Evolutionary conservation across 164 flowering plant species (phyloP), one percentile per base, ranked within the genome.

Genomic region (Vitis rotundifolia): DNA sequence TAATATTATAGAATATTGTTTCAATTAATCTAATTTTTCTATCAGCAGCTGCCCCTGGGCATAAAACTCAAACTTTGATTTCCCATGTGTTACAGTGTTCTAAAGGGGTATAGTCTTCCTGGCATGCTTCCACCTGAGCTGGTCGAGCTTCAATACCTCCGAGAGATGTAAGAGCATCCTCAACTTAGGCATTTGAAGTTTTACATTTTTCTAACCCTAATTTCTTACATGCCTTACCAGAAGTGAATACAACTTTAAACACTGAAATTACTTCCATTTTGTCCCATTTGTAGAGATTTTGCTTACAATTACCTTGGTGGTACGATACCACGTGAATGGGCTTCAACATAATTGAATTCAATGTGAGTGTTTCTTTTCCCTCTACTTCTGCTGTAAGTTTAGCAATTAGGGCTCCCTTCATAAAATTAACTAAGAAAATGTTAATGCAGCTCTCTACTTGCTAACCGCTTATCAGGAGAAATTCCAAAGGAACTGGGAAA

Each of bases 311-410:
- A 78, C 75, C 89, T 91, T 18, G 85, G 59, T 67, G 97, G 98
- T n/a, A 66, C 87, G 47, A 87, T 93, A 59, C 98, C 97, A 18
- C 49, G 13, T 3, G 83, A 84, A 78, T 93, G 95, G 97, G 88
- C 78, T 64, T 71, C 89, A 26, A 56, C 77, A 75, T 75, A 83
- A 47, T 59, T 90, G 71, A 77, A 70, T 11, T 78, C 18, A 14
- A 69, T 93, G 97, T 91, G 70, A 77, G 87, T n/a, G 9, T 28
- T 65, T 29, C 47, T 29, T 31, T 31, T 4, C 0, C 44, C 44
- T 5, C 44, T 31, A 4, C 44, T 31, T 31, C 7, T 31, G 44
- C 44, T 31, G 44, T 31, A 31, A 31, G 7, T 31, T 31, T 31
- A 31, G 44, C 44, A 31, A 31, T 31, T 31, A 31, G 44, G 2